A percentile compares a stretch with the other conserved stretches of the same genome.
phyloP scores from a whole-genome alignment of 495 filamentous ascomycete species.

The Neurospora africana region DNA sequence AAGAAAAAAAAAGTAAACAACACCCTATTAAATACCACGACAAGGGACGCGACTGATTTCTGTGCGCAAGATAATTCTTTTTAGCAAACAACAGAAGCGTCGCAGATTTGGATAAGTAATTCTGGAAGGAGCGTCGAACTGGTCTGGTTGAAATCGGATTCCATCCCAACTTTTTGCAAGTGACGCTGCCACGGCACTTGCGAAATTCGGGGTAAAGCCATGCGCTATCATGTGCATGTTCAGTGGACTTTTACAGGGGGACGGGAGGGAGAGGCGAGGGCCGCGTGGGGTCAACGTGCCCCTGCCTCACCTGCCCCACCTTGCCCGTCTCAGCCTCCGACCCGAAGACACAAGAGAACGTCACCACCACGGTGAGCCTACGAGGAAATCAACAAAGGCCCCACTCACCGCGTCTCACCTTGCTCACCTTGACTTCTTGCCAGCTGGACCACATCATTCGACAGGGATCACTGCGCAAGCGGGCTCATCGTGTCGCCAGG shows the following conservation, averaged over 20 bases:
- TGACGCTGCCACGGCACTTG: not conserved
- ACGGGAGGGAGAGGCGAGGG: not conserved
- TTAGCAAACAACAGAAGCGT: not conserved
- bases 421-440: slow-evolving; percentile 20
- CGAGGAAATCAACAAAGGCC: not conserved
- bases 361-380: slow-evolving; percentile 8
- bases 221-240: not conserved
- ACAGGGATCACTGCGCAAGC: not conserved
- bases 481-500: not conserved
- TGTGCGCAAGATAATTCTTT: not conserved
- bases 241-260: not conserved
- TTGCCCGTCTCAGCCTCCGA: not conserved
- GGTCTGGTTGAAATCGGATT: not conserved
- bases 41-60: not conserved
- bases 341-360: not conserved
- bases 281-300: not conserved
- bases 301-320: not conserved
- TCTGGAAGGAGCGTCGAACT: not conserved
- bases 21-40: not conserved
- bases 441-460: slow-evolving; percentile 19
- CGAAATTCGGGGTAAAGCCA: not conserved
- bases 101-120: not conserved
- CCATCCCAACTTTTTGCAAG: not conserved
- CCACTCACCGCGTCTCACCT: not conserved
- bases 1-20: not conserved